Conservation (phyloP, 306 rosid genomes). For the Leucaena leucocephala region DNA sequence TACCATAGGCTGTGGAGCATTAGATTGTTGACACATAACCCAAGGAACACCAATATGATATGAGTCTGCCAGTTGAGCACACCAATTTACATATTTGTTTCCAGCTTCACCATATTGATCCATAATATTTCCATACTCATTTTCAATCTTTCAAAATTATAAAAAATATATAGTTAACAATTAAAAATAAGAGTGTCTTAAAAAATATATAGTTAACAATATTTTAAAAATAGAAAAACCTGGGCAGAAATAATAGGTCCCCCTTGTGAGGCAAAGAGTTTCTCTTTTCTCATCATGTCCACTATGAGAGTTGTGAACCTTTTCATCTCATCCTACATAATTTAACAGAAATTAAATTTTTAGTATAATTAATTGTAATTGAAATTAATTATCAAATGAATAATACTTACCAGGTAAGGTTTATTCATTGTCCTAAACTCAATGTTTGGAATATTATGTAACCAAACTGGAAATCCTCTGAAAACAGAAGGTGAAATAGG, state of each 20-base stretch:
- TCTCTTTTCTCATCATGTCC: neutral
- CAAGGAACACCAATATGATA: neutral
- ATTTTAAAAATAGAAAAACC: neutral
- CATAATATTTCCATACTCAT: neutral
- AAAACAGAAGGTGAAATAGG: neutral
- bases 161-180: too few relatives aligned
- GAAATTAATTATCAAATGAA: neutral
- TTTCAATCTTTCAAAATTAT: neutral
- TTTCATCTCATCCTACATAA: neutral
- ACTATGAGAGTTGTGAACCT: neutral
- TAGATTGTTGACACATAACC: neutral
- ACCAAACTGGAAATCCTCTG: neutral
- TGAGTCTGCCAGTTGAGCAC: neutral
- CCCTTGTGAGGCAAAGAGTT: neutral
- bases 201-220: too few relatives aligned
- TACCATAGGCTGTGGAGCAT: neutral
- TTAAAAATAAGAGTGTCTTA: too few relatives aligned
- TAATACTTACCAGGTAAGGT: neutral
- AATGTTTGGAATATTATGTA: neutral
- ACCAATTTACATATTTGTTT: neutral
- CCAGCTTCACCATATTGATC: neutral
- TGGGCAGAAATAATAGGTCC: neutral
- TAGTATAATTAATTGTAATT: too few relatives aligned
- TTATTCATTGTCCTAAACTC: neutral
- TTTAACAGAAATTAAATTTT: too few relatives aligned